Evolutionary conservation across 2,329 filamentous ascomycete genomes (phyloP).

Genomic region (Basipetospora chlamydospora): DNA sequence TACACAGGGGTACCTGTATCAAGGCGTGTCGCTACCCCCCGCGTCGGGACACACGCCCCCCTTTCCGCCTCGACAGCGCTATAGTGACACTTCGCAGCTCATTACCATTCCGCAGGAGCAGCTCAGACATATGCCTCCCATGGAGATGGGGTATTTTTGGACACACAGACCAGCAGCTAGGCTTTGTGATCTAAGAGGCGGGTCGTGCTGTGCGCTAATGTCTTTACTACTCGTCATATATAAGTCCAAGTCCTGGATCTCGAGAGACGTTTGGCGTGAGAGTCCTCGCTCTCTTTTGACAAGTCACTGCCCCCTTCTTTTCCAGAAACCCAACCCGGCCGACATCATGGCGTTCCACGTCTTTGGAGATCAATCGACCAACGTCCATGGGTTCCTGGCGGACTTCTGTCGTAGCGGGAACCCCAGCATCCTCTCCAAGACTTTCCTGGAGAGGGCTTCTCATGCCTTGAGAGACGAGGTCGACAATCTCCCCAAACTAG

Average conservation of each 20-base stretch:
- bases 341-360: conserved; percentile 40
- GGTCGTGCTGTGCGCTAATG: neutral
- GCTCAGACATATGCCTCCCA: no score
- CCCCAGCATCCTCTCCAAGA: conserved; percentile 38
- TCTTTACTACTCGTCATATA: neutral
- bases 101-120: no score
- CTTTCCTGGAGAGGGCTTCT: conserved; percentile 44
- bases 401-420: conserved; percentile 31
- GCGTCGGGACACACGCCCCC: conserved; percentile 1
- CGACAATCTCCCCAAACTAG: conserved; percentile 37
- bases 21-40: no score
- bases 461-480: conserved; percentile 46
- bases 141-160: no score
- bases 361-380: conserved; percentile 58
- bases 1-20: no score
- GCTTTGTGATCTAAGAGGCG: no score
- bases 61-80: neutral
- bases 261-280: no score
- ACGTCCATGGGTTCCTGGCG: conserved; percentile 49
- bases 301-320: neutral
- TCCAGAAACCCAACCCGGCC: conserved; percentile 2
- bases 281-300: neutral
- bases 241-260: conserved; percentile 3
- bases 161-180: no score
- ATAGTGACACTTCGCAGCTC: conserved; percentile 2